Evolutionary conservation across 768 basidiomycete genomes (phyloP), one percentile per base, ranked within the genome.

Genomic region (Dendrothele bispora): DNA sequence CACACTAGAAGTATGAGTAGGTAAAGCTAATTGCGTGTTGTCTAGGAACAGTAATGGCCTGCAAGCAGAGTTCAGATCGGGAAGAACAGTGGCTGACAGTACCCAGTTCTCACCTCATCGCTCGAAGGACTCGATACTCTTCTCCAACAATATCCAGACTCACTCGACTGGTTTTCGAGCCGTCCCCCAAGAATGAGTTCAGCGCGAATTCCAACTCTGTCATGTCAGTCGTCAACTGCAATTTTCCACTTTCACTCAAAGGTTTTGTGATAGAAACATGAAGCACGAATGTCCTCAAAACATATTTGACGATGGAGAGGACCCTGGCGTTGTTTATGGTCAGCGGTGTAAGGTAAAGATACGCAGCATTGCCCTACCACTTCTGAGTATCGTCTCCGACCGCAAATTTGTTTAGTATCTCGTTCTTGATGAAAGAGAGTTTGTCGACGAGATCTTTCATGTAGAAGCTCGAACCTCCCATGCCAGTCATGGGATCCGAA

Each of bases 171-270:
- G 25, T 35, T 52, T 79, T 77, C 2, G 71, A 61, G 41, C 75
- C 74, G 46, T 84, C 82, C 2, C 71, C 72, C 70, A 85, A 73
- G 63, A 98, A 90, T 3, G 88, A 80, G 57, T 84, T 88, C 46
- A 99, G 64, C 0, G 90, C 84, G 63, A 98, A 97, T 69, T 99
- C 97, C 51, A 98, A 77, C 63, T 93, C 90, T 1, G 95, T 89
- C 93, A 98, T 95, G 64, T 99, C 95, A 39, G 84, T 89, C 48
- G 93, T 91, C 53, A 98, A 74, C 67, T 95, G 94, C 21, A 99
- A 79, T 63, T 97, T 98, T 12, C 95, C 94, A 49, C 80, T 79
- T 70, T 99, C 97, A 5, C 93, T 88, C 4, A 98, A 75, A 0
- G 95, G 95, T 56, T 84, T 83, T 7, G 86, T 90, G 48, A 98